Evolutionary conservation across 129 eudicot species (phyloP).

Genomic region (Deinandra increscens): DNA sequence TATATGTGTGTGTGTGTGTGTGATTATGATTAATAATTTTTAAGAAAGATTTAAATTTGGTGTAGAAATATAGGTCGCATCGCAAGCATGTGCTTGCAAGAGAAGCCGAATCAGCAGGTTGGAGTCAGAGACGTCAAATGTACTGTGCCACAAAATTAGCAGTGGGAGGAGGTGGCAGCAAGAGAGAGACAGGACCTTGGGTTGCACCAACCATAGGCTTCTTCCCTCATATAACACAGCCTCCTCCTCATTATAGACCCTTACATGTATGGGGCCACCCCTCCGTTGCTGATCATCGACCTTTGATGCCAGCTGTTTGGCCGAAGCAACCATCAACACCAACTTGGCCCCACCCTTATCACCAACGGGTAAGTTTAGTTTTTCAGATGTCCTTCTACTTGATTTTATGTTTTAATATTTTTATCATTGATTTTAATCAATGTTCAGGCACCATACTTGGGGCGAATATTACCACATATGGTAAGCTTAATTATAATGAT

Average conservation of each 20-base stretch:
- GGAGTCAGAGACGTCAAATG: constrained; percentile 85
- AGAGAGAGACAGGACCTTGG: constrained; percentile 63
- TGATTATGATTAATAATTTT: too few species aligned
- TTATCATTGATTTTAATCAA: too few species aligned
- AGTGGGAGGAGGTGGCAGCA: constrained; percentile 38
- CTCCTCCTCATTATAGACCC: constrained; percentile 80
- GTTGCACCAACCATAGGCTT: constrained; percentile 85
- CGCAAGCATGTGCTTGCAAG: constrained; percentile 80
- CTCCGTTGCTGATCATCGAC: constrained; percentile 62
- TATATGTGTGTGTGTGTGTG: too few species aligned
- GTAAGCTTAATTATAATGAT: constrained; percentile 45
- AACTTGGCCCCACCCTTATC: constrained; percentile 75
- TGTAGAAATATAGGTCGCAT: constrained; percentile 92
- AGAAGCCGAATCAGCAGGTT: constrained; percentile 90
- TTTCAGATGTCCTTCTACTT: too few species aligned
- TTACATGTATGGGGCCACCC: constrained; percentile 99
- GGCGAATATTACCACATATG: constrained; percentile 53
- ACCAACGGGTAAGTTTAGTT: constrained; percentile 60
- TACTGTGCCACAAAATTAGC: constrained; percentile 43
- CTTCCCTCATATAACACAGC: constrained; percentile 71
- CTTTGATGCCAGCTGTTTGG: constrained; percentile 65
- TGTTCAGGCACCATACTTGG: constrained; percentile 50
- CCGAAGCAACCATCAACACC: too few species aligned
- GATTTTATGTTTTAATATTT: too few species aligned
- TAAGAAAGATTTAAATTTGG: too few species aligned